Evolutionary conservation across 371 early-diverging fungal genomes (phyloP), one percentile per base, ranked within the genome.

Genomic region (Rhizopus delemar): DNA sequence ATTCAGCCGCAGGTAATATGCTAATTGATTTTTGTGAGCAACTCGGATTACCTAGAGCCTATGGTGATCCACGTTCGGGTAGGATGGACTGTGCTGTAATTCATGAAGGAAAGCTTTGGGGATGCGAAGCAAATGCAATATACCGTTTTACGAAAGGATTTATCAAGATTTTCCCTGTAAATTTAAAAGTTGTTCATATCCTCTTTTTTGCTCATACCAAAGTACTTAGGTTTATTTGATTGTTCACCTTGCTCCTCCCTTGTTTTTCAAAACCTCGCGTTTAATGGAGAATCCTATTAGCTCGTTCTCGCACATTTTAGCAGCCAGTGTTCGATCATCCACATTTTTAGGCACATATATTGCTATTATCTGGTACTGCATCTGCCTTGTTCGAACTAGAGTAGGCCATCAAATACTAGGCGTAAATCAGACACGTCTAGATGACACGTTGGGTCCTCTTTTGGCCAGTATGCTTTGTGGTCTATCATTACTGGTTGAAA

Each of bases 301-400:
- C 2, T 71, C 71, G 2, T 32, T 79, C 8, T 32, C 66, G 7
- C 80, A 81, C 48, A 76, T 80, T 3, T 63, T 84, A 9, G 41
- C 77, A 39, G 75, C 80, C 0, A 64, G 82, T 0, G 71, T 79
- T 8, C 77, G 84, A 16, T 85, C 86, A 0, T 81, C 86, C n/a
- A 69, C 84, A 0, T 87, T 87, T 71, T 69, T 87, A 38, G 86
- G 82, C 3, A 71, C 78, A 0, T 85, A 82, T 58, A 85, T 87
- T 57, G 71, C 77, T n/a, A 54, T 81, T 48, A 80, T 81, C 34
- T 87, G 86, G 86, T 81, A 81, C 38, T 71, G 78, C 1, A 82
- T 87, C 28, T 86, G 86, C 64, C 64, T 76, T 5, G 72, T 74
- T 41, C 71, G 88, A 16, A 84, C 84, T 45, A 68, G 77, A 51